phyloP scores from a whole-genome alignment of 257 asterid genomes.

The Solanum neorickii region DNA sequence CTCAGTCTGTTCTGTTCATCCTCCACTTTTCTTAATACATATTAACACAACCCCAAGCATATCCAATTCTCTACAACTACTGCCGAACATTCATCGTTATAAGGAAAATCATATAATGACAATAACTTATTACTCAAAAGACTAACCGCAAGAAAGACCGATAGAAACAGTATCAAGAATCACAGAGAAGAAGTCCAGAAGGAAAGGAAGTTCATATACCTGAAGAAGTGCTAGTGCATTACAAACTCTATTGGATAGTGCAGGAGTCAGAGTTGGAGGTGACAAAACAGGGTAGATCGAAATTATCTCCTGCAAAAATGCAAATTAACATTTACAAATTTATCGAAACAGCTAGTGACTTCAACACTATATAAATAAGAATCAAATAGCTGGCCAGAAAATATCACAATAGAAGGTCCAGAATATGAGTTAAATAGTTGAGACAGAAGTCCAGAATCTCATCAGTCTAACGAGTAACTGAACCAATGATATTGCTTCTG shows the following conservation, averaged over 20 bases:
- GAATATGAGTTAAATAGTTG: neutral
- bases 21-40: neutral
- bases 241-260: conserved; percentile 23
- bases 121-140: neutral
- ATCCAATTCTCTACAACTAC: neutral
- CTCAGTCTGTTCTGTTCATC: neutral
- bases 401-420: neutral
- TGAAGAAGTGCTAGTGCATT: conserved; percentile 33
- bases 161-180: neutral
- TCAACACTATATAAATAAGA: neutral
- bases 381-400: neutral
- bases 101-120: neutral
- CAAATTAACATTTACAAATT: neutral
- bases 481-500: neutral
- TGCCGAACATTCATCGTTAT: neutral
- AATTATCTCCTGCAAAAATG: conserved; percentile 20
- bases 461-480: neutral
- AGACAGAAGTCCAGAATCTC: neutral
- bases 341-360: conserved; percentile 1
- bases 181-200: neutral
- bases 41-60: neutral
- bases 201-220: conserved; percentile 8
- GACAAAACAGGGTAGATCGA: conserved; percentile 20
- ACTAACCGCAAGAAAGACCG: neutral
- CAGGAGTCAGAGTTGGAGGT: conserved; percentile 17